Conservation (phyloP, 805 yeast genomes). For the Lachancea dasiensis region DNA sequence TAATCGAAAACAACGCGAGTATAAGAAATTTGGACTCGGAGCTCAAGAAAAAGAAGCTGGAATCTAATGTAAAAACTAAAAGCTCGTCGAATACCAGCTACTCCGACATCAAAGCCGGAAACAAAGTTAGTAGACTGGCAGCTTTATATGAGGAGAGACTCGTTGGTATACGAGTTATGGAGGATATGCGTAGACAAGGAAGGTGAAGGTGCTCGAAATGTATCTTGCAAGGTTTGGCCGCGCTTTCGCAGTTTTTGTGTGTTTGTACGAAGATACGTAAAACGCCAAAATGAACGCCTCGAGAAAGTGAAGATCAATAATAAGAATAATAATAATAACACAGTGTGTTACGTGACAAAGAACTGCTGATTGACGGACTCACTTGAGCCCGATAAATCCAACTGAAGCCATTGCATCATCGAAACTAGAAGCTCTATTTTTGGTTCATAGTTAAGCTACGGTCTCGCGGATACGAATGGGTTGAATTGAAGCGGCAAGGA, state of each 20-base stretch:
- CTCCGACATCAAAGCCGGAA: conserved; percentile 42
- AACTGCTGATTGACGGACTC: too few species aligned
- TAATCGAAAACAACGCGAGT: conserved; percentile 20
- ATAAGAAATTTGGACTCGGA: conserved; percentile 28
- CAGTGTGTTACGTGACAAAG: too few species aligned
- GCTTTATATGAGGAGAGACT: conserved; percentile 56
- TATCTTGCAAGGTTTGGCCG: neutral
- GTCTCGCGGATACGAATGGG: too few species aligned
- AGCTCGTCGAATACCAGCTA: conserved; percentile 34
- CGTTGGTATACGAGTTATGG: conserved; percentile 34
- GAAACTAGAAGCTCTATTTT: too few species aligned
- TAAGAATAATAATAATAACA: neutral
- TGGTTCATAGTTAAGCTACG: too few species aligned
- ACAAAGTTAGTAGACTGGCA: conserved; percentile 58
- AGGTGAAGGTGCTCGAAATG: neutral
- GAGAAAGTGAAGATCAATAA: neutral
- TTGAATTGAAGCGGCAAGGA: too few species aligned
- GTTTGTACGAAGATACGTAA: neutral
- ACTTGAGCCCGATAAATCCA: too few species aligned
- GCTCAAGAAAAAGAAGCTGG: conserved; percentile 19
- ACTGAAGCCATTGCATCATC: too few species aligned
- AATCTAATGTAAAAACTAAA: conserved; percentile 9
- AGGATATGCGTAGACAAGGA: conserved; percentile 23
- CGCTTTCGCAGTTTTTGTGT: neutral
- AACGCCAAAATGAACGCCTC: conserved; percentile 1